Evolutionary conservation across 306 rosid species (phyloP).

Genomic region (Aeschynomene evenia): DNA sequence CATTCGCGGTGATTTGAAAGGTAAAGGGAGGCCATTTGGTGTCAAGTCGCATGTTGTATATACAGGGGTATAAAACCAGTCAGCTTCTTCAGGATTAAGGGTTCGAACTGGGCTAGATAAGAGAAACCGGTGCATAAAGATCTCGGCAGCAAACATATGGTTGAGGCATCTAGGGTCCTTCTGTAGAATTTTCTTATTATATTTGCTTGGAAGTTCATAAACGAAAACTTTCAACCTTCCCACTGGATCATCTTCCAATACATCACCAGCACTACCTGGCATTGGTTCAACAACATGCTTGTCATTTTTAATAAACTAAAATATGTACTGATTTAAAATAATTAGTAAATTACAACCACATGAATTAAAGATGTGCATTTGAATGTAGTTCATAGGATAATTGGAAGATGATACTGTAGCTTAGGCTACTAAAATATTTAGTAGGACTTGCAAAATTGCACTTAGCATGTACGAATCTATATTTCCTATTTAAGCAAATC

Average conservation of each 20-base stretch:
- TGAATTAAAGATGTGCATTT: neutral
- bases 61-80: slow-evolving; percentile 97
- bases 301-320: neutral
- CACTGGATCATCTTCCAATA: slow-evolving; percentile 93
- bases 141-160: slow-evolving; percentile 99
- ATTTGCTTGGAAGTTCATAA: slow-evolving; percentile 97
- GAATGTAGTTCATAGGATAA: neutral
- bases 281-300: slow-evolving; percentile 29
- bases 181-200: slow-evolving; percentile 91
- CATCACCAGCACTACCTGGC: slow-evolving; percentile 98
- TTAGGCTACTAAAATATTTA: too few relatives aligned
- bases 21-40: slow-evolving; percentile 95
- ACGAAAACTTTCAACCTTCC: slow-evolving; percentile 98
- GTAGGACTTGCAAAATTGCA: too few relatives aligned
- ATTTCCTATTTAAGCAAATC: too few relatives aligned
- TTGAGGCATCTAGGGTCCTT: slow-evolving; percentile 89
- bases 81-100: slow-evolving; percentile 96
- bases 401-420: too few relatives aligned
- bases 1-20: slow-evolving; percentile 95
- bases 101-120: slow-evolving; percentile 90
- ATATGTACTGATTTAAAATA: slow-evolving; percentile 2
- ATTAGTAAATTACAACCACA: neutral
- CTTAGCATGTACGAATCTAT: too few relatives aligned
- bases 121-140: slow-evolving; percentile 92
- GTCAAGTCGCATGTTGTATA: slow-evolving; percentile 95